phyloP scores from a whole-genome alignment of 192 early-diverging fungal species.

The Lobosporangium transversale region DNA sequence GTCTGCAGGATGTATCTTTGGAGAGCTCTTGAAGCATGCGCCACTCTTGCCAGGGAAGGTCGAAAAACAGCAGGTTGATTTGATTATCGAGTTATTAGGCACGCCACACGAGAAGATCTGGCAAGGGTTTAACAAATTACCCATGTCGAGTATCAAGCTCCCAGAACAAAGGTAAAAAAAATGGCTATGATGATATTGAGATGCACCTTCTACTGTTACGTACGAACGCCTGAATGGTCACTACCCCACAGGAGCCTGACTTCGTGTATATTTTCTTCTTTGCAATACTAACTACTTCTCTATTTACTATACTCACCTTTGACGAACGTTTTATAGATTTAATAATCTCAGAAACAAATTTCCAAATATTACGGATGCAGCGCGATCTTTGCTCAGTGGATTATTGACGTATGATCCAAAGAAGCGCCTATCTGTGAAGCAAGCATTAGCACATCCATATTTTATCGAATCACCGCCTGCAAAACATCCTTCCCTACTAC shows the following conservation, averaged over 20 bases:
- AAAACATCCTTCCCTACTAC: conserved; percentile 61
- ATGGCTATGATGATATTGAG: neutral
- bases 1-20: conserved; percentile 94
- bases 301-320: neutral
- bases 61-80: conserved; percentile 77
- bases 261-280: no score
- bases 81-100: conserved; percentile 81
- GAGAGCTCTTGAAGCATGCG: conserved; percentile 75
- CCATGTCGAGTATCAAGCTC: conserved; percentile 69
- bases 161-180: conserved; percentile 61
- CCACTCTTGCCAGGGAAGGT: conserved; percentile 88
- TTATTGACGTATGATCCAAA: conserved; percentile 82
- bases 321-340: conserved; percentile 46
- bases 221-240: no score
- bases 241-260: no score
- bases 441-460: conserved; percentile 77
- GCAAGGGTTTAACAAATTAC: conserved; percentile 78
- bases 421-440: conserved; percentile 68
- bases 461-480: conserved; percentile 77
- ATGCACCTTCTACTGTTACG: no score
- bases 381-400: conserved; percentile 68
- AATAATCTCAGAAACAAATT: conserved; percentile 69
- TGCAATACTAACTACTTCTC: no score
- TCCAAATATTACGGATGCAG: conserved; percentile 59
- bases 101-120: conserved; percentile 79